These are phyloP conservation scores for Erodium maritimum DNA, from an alignment of 345 rosid species.

Conservation along the genomic window DNA sequence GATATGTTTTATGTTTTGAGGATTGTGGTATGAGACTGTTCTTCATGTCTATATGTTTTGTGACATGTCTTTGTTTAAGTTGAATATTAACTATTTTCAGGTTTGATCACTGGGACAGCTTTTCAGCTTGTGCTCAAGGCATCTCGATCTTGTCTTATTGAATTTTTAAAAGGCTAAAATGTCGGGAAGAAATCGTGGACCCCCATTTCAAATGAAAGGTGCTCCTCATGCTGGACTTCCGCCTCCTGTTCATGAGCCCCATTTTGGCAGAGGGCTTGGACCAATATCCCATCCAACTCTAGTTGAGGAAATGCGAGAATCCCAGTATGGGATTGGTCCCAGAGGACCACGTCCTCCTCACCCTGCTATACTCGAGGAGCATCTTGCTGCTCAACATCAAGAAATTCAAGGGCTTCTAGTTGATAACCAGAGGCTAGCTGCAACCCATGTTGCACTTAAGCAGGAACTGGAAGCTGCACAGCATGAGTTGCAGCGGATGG, in stretches of 20 bases:
- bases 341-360: conserved; percentile 53
- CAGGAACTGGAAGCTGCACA: conserved; percentile 85
- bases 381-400: conserved; percentile 66
- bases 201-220: conserved; percentile 27
- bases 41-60: too few relatives aligned
- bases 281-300: conserved; percentile 39
- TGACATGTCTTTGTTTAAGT: neutral
- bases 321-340: conserved; percentile 46
- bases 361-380: conserved; percentile 56
- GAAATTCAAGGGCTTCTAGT: conserved; percentile 77
- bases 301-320: conserved; percentile 52
- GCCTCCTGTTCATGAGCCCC: conserved; percentile 39
- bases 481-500: conserved; percentile 61
- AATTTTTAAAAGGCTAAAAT: conserved; percentile 11
- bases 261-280: conserved; percentile 44
- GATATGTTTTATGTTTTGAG: too few relatives aligned
- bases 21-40: too few relatives aligned
- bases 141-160: too few relatives aligned
- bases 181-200: conserved; percentile 35
- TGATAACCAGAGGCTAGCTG: conserved; percentile 79
- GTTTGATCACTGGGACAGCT: neutral
- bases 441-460: conserved; percentile 86
- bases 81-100: neutral
- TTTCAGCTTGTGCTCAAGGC: too few relatives aligned
- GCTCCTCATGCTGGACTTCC: conserved; percentile 38